Evolutionary conservation across 1,284 basidiomycete species (phyloP).

Genomic region (Ceratobasidium sp.): DNA sequence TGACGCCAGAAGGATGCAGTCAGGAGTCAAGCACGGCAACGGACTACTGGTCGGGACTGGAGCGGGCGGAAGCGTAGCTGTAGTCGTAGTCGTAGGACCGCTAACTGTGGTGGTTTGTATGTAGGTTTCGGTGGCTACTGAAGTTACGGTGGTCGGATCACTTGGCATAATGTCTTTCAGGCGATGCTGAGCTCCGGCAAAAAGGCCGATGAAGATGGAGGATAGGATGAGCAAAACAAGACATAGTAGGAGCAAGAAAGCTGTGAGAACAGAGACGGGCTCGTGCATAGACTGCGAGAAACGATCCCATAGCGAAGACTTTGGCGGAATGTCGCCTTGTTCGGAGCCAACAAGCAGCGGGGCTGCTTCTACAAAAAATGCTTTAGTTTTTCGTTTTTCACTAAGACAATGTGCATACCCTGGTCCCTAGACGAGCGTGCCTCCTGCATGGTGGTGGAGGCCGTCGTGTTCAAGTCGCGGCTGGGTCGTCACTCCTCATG

Average conservation of each 20-base stretch:
- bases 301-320: constrained; percentile 52
- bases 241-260: constrained; percentile 80
- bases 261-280: constrained; percentile 86
- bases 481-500: constrained; percentile 22
- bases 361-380: constrained; percentile 34
- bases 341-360: constrained; percentile 46
- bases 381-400: neutral
- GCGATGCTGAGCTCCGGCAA: constrained; percentile 86
- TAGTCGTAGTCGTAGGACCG: constrained; percentile 57
- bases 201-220: constrained; percentile 92
- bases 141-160: constrained; percentile 54
- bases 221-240: constrained; percentile 85
- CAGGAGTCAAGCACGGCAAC: constrained; percentile 76
- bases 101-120: constrained; percentile 54
- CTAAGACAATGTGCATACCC: constrained; percentile 5
- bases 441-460: constrained; percentile 39
- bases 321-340: constrained; percentile 30
- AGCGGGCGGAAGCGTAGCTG: constrained; percentile 52
- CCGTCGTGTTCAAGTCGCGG: constrained; percentile 31
- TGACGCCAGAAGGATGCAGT: constrained; percentile 88
- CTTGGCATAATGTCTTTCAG: constrained; percentile 63
- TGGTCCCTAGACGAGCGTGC: constrained; percentile 45
- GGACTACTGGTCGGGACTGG: constrained; percentile 36
- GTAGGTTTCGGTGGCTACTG: constrained; percentile 48
- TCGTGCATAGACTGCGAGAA: constrained; percentile 63